Conservation (phyloP, 805 yeast genomes). For the Pichia paraexigua region DNA sequence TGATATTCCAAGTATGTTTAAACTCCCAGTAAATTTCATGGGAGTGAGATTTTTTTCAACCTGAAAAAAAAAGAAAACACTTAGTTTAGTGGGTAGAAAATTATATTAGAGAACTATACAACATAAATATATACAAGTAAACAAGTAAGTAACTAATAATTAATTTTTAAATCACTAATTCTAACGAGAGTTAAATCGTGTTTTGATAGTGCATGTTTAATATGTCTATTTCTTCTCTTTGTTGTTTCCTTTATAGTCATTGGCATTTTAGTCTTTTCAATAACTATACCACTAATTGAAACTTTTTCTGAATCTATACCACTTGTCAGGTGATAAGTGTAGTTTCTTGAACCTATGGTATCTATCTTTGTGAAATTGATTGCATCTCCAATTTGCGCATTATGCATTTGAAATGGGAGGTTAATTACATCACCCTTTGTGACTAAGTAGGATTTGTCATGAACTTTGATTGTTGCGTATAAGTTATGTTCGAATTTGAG, state of each 20-base stretch:
- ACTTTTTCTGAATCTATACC: conserved; percentile 47
- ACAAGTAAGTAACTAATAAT: not conserved
- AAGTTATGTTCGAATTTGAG: conserved; percentile 59
- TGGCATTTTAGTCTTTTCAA: conserved; percentile 81
- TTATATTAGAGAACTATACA: not conserved
- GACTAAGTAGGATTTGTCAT: conserved; percentile 78
- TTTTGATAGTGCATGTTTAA: conserved; percentile 56
- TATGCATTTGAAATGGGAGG: conserved; percentile 69
- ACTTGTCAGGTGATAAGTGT: conserved; percentile 48
- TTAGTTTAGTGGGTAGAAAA: not conserved
- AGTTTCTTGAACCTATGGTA: conserved; percentile 79
- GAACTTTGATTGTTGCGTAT: conserved; percentile 77
- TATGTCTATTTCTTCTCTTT: conserved; percentile 73
- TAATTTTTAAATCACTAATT: conserved; percentile 59
- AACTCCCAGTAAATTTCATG: no score
- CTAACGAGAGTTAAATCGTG: conserved; percentile 72
- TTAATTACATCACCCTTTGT: conserved; percentile 84
- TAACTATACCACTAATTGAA: conserved; percentile 64
- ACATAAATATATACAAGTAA: not conserved
- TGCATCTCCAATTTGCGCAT: conserved; percentile 78
- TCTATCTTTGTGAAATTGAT: conserved; percentile 66
- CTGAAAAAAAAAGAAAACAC: not conserved
- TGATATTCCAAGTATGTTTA: not conserved
- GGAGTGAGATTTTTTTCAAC: no score
- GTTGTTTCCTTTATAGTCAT: conserved; percentile 66